Conservation (phyloP, 345 rosid species). For the Excoecaria cochinchinensis region DNA sequence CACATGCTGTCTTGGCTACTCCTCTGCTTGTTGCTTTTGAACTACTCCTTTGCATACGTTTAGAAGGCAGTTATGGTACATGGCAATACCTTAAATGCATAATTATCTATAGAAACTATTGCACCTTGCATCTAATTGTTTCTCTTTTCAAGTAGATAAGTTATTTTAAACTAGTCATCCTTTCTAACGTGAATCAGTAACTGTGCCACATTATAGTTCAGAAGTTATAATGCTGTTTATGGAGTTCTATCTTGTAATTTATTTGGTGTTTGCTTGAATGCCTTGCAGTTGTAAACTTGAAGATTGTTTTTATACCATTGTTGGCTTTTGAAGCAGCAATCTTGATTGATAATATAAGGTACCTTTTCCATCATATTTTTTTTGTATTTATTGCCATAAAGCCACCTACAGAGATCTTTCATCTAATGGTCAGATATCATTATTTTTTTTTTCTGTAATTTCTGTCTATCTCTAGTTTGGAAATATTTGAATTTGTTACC, state of each 20-base stretch:
- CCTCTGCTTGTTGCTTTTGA: constrained; percentile 88
- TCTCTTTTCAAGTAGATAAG: not conserved
- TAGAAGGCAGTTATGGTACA: constrained; percentile 63
- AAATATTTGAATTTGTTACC: not conserved
- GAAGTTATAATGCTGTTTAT: constrained; percentile 3
- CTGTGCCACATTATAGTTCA: not conserved
- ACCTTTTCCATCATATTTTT: constrained; percentile 19
- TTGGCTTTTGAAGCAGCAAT: constrained; percentile 67
- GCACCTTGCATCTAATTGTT: not conserved
- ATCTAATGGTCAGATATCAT: not conserved
- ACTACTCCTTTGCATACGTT: constrained; percentile 72
- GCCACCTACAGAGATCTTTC: not conserved
- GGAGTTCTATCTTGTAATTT: constrained; percentile 13
- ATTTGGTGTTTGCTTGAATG: constrained; percentile 23
- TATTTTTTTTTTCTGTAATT: not conserved
- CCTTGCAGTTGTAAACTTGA: constrained; percentile 71
- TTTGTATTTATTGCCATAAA: not conserved
- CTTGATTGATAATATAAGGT: constrained; percentile 90
- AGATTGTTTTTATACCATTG: constrained; percentile 78
- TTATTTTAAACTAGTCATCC: constrained; percentile 1
- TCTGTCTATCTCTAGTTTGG: not conserved
- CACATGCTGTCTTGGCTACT: constrained; percentile 66
- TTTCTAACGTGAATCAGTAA: not conserved
- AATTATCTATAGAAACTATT: constrained; percentile 9
- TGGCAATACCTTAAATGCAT: constrained; percentile 12